phyloP scores from a whole-genome alignment of 2,329 filamentous ascomycete genomes.

The Rachicladosporium sp. region DNA sequence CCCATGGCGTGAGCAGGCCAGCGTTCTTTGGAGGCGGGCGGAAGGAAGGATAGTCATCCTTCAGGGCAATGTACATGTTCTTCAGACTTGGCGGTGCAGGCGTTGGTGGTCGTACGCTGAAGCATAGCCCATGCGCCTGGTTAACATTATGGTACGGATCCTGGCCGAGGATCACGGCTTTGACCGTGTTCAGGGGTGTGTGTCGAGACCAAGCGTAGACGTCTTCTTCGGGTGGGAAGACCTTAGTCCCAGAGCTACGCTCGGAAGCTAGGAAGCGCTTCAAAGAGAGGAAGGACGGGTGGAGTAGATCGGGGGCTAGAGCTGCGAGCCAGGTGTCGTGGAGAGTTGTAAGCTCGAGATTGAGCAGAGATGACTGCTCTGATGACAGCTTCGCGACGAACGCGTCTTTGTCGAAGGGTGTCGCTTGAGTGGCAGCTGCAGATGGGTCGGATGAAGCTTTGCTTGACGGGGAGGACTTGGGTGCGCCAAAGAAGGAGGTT shows the following conservation, averaged over 20 bases:
- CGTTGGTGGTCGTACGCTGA: conserved; percentile 84
- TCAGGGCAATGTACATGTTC: conserved; percentile 85
- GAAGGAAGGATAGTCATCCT: conserved; percentile 77
- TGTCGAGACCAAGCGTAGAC: conserved; percentile 96
- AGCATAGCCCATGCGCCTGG: conserved; percentile 91
- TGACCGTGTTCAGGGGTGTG: conserved; percentile 78
- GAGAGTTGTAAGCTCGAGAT: conserved; percentile 84
- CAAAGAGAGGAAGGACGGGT: conserved; percentile 68
- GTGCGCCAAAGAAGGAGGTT: conserved; percentile 73
- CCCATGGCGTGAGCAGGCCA: conserved; percentile 85
- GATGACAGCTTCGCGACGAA: conserved; percentile 70
- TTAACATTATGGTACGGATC: conserved; percentile 94
- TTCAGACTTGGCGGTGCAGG: conserved; percentile 76
- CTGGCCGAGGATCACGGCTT: conserved; percentile 87
- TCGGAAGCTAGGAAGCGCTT: conserved; percentile 81
- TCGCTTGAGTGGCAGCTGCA: conserved; percentile 21
- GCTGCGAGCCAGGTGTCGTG: conserved; percentile 83
- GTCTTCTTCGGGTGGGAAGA: conserved; percentile 79
- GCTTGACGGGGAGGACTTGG: conserved; percentile 37
- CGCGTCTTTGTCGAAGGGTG: conserved; percentile 73
- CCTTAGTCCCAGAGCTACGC: conserved; percentile 56
- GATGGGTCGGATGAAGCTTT: conserved; percentile 18
- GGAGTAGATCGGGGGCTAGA: conserved; percentile 74
- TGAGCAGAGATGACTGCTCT: conserved; percentile 71
- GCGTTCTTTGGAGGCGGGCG: conserved; percentile 60